Base-by-base conservation (phyloP, 2,329 filamentous ascomycete genomes). In the Chrysoporthe austroafricana region DNA sequence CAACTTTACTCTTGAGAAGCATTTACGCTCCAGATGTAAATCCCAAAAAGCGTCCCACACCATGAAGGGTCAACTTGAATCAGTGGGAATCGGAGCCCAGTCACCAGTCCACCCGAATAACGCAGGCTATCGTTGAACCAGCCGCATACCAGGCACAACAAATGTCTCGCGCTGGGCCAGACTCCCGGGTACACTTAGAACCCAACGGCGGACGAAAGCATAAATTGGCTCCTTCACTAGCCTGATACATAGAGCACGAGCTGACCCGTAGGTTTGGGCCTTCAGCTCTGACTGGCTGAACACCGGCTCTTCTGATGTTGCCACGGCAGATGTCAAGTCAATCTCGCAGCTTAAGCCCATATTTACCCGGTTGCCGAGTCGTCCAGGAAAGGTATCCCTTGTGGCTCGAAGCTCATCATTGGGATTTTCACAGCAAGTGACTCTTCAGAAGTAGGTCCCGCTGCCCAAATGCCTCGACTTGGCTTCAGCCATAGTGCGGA, bases 311-410 rank as follows among this genome's bases (percentile, higher is more conserved):
- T 59, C 43, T 7, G 2, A 39, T 57, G 32, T 39, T 9, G 57
- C 3, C 39, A 18, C 57, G 57, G 21, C 57, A 60, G 18, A 60
- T 60, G 39, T 32, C 36, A 16, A 43, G 18, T 7, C 9, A 43
- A 43, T 32, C 39, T 60, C n/a, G 39, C 57, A 60, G 57, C 57
- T 44, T 26, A 60, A n/a, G 32, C 26, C 39, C 57, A 60, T 60
- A 44, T 60, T 60, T 39, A 60, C 4, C 57, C 57, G 57, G 32
- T 21, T 16, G 9, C 57, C 57, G 57, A 32, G 36, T 39, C 39
- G 36, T 57, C 34, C 13, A 6, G 18, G 34, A 13, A 32, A n/a
- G 54, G 50, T 32, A 54, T 2, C 4, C 14, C 13, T 32, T 54
- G 50, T 34, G 50, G 6, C 5, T 13, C 21, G 14, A 32, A 34